A percentile compares a stretch with the other conserved stretches of the same genome.
Evolutionary conservation across 208 protist genomes (phyloP).

Genomic region (Naegleria lovaniensis): DNA sequence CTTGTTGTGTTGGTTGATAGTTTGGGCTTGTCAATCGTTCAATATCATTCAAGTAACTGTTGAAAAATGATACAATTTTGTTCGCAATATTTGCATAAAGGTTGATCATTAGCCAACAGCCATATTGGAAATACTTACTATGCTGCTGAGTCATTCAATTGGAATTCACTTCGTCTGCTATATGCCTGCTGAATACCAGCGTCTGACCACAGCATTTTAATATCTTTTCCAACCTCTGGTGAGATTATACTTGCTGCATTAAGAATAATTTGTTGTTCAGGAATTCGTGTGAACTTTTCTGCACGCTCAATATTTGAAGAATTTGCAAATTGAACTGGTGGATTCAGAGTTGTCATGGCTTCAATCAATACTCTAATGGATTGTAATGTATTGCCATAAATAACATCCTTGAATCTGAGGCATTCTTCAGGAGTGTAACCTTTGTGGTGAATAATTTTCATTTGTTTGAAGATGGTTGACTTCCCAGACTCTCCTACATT

Average conservation of each 20-base stretch:
- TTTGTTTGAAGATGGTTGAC: conserved; percentile 57
- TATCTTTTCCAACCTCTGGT: not conserved
- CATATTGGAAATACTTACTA: not conserved
- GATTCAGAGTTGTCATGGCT: not conserved
- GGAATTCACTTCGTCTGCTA: not conserved
- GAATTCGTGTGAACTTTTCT: not conserved
- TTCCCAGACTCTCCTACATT: conserved; percentile 33
- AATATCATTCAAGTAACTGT: conserved; percentile 23
- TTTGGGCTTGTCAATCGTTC: not conserved
- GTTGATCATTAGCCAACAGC: too few relatives aligned
- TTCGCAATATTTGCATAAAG: too few relatives aligned
- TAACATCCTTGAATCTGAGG: not conserved
- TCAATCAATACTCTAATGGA: conserved; percentile 1
- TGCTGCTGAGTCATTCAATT: not conserved
- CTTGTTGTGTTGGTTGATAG: conserved; percentile 34
- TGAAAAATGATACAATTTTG: not conserved
- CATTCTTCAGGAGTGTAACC: conserved; percentile 13
- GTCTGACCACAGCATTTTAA: not conserved
- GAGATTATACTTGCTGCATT: not conserved
- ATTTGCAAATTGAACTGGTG: not conserved
- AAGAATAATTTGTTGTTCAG: not conserved
- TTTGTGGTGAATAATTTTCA: conserved; percentile 54
- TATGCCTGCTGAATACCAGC: not conserved
- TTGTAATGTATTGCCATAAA: conserved; percentile 25
- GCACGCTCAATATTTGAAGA: not conserved